These are phyloP conservation scores for Cucurbita maxima DNA, from an alignment of 306 rosid genomes.

Conservation along the genomic window DNA sequence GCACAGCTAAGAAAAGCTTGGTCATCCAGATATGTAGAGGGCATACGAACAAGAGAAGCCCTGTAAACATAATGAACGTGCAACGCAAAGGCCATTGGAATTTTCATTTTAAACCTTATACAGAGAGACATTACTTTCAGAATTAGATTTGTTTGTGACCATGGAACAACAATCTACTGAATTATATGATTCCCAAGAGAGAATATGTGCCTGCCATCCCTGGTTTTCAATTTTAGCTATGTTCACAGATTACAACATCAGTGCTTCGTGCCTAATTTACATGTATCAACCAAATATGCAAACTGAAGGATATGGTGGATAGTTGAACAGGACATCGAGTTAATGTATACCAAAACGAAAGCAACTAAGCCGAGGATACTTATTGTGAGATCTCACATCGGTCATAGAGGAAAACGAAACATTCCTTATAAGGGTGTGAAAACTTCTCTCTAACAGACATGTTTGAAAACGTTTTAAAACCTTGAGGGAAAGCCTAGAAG, in stretches of 20 bases:
- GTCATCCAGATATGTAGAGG: conserved; percentile 1
- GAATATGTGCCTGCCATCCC: not conserved
- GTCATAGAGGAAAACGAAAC: no score
- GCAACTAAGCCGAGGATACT: not conserved
- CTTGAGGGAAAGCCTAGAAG: no score
- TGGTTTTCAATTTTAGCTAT: not conserved
- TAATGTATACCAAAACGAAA: not conserved
- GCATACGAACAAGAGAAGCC: conserved; percentile 1
- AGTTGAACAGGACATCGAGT: not conserved
- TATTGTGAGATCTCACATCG: not conserved
- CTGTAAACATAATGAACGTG: conserved; percentile 2
- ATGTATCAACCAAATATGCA: not conserved
- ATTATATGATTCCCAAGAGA: not conserved
- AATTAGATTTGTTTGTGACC: not conserved
- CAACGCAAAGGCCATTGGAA: not conserved
- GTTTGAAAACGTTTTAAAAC: no score
- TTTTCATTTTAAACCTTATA: not conserved
- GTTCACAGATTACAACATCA: not conserved
- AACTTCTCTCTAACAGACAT: no score
- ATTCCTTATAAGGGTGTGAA: no score
- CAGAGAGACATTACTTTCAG: not conserved
- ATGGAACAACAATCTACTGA: not conserved
- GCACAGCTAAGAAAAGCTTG: conserved; percentile 3
- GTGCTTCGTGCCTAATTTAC: not conserved
- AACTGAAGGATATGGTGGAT: not conserved